These are phyloP conservation scores for Craspedostauros australis DNA, from an alignment of 108 stramenopile genomes.

Conservation along the genomic window DNA sequence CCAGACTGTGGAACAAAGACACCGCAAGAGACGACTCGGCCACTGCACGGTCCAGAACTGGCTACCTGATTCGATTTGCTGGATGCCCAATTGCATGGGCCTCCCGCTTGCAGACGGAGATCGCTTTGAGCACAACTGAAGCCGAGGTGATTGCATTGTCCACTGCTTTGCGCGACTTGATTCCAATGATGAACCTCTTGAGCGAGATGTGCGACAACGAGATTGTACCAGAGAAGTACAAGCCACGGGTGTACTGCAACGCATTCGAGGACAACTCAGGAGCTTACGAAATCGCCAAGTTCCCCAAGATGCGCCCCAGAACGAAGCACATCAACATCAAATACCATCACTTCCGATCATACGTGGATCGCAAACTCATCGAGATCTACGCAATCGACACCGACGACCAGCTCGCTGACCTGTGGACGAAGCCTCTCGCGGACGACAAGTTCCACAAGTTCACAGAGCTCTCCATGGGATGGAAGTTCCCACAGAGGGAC, in stretches of 20 bases:
- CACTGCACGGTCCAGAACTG: conserved; percentile 14
- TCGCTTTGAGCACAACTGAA: conserved; percentile 24
- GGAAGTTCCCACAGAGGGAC: no score
- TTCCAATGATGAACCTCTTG: conserved; percentile 24
- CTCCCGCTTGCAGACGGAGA: conserved; percentile 15
- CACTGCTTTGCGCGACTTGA: conserved; percentile 11
- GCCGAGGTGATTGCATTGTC: conserved; percentile 22
- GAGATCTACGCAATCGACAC: conserved; percentile 20
- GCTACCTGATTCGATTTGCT: conserved; percentile 15
- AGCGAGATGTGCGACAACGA: conserved; percentile 9
- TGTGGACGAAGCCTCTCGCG: conserved; percentile 23
- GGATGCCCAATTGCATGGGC: conserved; percentile 21
- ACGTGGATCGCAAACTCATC: not conserved
- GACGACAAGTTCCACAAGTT: conserved; percentile 6
- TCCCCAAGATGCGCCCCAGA: conserved; percentile 13
- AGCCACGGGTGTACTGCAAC: conserved; percentile 7
- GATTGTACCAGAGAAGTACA: not conserved
- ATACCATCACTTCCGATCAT: no score
- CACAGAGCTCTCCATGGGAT: conserved; percentile 11
- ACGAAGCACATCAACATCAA: conserved; percentile 35
- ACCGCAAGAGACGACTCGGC: conserved; percentile 11
- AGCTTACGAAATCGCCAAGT: conserved; percentile 11
- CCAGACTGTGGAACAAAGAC: conserved; percentile 26
- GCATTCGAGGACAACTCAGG: conserved; percentile 33
- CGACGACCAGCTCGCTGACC: conserved; percentile 22